Evolutionary conservation across 2,329 filamentous ascomycete genomes (phyloP), one percentile per base, ranked within the genome.

Genomic region (Penicillium sp.): DNA sequence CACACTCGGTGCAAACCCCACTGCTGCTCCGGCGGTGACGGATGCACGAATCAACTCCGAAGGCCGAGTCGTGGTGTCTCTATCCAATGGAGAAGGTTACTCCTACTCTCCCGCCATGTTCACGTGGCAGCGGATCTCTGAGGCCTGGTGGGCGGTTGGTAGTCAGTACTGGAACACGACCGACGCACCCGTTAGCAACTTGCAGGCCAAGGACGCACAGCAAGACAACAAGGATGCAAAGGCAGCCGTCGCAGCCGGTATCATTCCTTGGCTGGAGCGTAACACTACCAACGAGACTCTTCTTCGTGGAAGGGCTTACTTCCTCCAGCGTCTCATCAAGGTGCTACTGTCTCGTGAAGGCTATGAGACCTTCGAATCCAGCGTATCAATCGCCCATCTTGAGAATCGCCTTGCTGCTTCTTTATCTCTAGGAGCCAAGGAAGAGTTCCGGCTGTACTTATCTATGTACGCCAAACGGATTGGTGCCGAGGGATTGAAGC

Each of bases 151-250:
- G 92, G 93, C 93, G 0, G 92, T 97, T 0, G 92, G 92, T 16
- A 96, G 91, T 64, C 94, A 99, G 71, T 99, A 99, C 72, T 99
- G 94, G 95, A 97, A 99, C 73, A 95, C 92, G 1, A 96, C 92
- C 49, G 94, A 97, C 67, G 92, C 91, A 1, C 92, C 92, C 0
- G 86, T 96, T 49, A 87, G 89, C 45, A 90, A 92, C 47, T 75
- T 96, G 36, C 87, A 91, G 61, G 86, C 90, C 45, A 87, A 86
- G 1, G 86, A 86, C 9, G 82, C 87, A 7, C 86, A 87, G 0
- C 79, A 85, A 2, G 79, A 80, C 39, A 64, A 34, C 49, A 75
- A 78, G 8, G 73, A 77, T n/a, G 65, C 78, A 8, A 79, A 78
- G 56, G 78, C 80, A 18, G 76, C 84, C 0, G 83, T 95, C 4